A percentile compares a stretch with the other conserved stretches of the same genome.
phyloP scores from a whole-genome alignment of 805 yeast species.

The Starmerella powellii region DNA sequence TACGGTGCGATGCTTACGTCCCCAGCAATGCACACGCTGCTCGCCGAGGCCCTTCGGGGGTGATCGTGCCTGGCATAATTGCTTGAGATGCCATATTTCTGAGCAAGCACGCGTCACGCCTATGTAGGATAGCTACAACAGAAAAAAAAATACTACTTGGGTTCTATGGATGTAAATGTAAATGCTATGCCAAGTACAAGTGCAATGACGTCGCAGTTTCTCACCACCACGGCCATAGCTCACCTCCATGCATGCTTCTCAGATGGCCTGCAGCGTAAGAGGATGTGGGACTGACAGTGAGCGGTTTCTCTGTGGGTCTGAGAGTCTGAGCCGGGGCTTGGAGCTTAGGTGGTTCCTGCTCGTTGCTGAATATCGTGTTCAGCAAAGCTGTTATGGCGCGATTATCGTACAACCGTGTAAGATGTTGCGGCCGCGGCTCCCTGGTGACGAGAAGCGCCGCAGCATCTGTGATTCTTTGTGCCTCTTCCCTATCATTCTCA shows the following conservation, averaged over 20 bases:
- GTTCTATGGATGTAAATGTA: too few relatives aligned
- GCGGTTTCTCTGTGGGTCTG: too few relatives aligned
- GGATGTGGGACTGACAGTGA: too few relatives aligned
- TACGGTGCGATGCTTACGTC: constrained; percentile 43
- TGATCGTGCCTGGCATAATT: too few relatives aligned
- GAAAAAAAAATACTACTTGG: too few relatives aligned
- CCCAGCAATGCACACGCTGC: constrained; percentile 37
- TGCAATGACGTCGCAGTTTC: too few relatives aligned
- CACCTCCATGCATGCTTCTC: not conserved
- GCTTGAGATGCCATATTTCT: too few relatives aligned
- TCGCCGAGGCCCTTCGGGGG: constrained; percentile 28
- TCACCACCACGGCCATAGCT: constrained; percentile 1
- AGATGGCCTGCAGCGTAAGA: not conserved
- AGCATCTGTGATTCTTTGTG: not conserved
- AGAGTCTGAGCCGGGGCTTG: too few relatives aligned
- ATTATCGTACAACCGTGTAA: not conserved
- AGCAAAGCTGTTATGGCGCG: not conserved
- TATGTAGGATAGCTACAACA: too few relatives aligned
- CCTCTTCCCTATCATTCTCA: not conserved
- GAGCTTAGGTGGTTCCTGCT: too few relatives aligned
- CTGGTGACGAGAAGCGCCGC: constrained; percentile 1
- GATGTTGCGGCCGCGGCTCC: constrained; percentile 1
- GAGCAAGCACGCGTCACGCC: too few relatives aligned
- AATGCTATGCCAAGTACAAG: too few relatives aligned
- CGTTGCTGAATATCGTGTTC: not conserved